Base-by-base conservation (phyloP, 257 asterid genomes). In the Petunia axillaris region DNA sequence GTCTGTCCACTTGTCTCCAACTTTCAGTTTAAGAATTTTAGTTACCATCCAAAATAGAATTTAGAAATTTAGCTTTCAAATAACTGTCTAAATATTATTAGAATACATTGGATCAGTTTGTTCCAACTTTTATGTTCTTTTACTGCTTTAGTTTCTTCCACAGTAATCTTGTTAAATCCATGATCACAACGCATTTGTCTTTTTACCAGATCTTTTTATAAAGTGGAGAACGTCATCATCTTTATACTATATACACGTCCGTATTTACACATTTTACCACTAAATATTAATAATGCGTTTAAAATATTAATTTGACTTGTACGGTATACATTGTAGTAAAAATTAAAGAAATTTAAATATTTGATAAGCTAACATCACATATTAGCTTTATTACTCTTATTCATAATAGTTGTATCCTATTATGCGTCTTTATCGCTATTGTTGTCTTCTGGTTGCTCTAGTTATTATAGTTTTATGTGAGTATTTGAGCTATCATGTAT, bases 1-100 rank as follows among this genome's bases (percentile, higher is more conserved):
- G 25, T 70, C 43, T 70, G 10, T 40, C 59, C 59, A 46, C 77
- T 70, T 70, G 59, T 48, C 59, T 44, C 5, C 76, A 44, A 70
- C 6, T 46, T 70, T 58, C 2, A 1, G 11, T 70, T 25, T 48
- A 46, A 46, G 59, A 46, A 25, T 46, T 48, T 46, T 70, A 46
- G 9, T 16, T 44, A 70, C 25, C 4, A 46, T 70, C 2, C 59
- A 16, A 4, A 46, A 70, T 46, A 46, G 16, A 70, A 70, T 70
- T 70, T 46, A 25, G 1, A 46, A 25, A 25, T 0, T 9, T 41
- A 70, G 43, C 59, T 70, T 70, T 70, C 77, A 46, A 25, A 38
- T 70, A 46, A 4, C 46, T 46, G 50, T 25, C 8, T 70, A 16
- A 70, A 48, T 46, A 10, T 46, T 4, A 70, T 37, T 25, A 65